phyloP scores from a whole-genome alignment of 2,329 filamentous ascomycete species.

The Phyllosticta ampelicida region DNA sequence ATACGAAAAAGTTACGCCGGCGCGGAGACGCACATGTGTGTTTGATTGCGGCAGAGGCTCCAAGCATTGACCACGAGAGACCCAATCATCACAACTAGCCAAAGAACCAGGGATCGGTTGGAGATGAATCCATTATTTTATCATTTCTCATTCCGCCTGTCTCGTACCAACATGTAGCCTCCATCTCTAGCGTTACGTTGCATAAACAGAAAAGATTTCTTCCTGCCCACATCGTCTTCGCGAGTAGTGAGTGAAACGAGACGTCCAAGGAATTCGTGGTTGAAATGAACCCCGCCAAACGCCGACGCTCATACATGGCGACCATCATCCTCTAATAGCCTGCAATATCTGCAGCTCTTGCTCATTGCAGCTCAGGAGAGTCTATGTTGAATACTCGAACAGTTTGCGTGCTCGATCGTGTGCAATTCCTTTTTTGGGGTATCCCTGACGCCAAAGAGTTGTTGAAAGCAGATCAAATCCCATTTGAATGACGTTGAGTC shows the following conservation, averaged over 20 bases:
- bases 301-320: constrained; percentile 3
- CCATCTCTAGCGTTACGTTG: not conserved
- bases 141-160: not conserved
- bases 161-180: not conserved
- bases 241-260: not conserved
- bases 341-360: constrained; percentile 10
- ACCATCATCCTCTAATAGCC: not conserved
- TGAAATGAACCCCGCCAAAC: constrained; percentile 10
- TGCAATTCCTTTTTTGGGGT: constrained; percentile 12
- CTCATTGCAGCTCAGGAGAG: constrained; percentile 8
- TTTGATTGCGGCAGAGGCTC: too few relatives aligned
- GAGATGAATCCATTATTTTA: not conserved
- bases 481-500: constrained; percentile 11
- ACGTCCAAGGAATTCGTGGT: constrained; percentile 9
- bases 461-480: constrained; percentile 10
- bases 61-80: not conserved
- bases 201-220: not conserved
- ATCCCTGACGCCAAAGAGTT: constrained; percentile 13
- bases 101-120: not conserved
- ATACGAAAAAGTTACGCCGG: too few relatives aligned
- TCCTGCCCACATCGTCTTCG: not conserved
- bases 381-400: constrained; percentile 13
- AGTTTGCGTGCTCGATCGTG: constrained; percentile 2
- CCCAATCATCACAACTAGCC: not conserved
- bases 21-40: too few relatives aligned